Conservation (phyloP, 805 yeast species). For the baker's yeast (Saccharomyces cerevisiae) region DNA sequence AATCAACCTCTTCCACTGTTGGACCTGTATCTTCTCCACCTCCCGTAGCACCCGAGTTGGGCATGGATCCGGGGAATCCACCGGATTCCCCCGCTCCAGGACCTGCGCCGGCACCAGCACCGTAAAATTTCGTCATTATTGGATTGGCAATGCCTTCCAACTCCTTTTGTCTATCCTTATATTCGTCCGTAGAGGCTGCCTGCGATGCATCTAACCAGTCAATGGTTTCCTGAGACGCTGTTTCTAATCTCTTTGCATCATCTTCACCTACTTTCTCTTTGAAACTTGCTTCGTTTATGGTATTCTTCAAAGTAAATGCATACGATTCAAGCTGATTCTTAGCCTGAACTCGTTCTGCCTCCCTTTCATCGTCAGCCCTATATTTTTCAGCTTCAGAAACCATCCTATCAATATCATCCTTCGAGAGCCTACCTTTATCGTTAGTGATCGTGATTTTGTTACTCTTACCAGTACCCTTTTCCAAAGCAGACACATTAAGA, state of each 20-base stretch:
- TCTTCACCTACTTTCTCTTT: conserved; percentile 66
- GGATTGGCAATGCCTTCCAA: conserved; percentile 91
- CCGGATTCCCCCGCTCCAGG: conserved; percentile 51
- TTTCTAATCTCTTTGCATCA: conserved; percentile 57
- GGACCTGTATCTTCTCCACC: conserved; percentile 43
- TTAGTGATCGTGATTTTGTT: conserved; percentile 94
- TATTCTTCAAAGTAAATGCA: conserved; percentile 83
- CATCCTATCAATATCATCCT: conserved; percentile 96
- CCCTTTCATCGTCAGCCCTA: conserved; percentile 92
- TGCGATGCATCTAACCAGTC: conserved; percentile 88
- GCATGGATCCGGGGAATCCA: conserved; percentile 41
- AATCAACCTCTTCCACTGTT: conserved; percentile 76
- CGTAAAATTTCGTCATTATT: conserved; percentile 92
- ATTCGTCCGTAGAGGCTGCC: conserved; percentile 87
- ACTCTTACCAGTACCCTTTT: conserved; percentile 96
- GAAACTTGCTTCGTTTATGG: conserved; percentile 62
- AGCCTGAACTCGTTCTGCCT: conserved; percentile 81
- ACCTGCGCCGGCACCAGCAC: conserved; percentile 77
- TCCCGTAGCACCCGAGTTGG: conserved; percentile 39
- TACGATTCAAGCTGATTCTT: conserved; percentile 92
- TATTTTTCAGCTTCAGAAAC: conserved; percentile 93
- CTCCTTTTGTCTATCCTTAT: conserved; percentile 85
- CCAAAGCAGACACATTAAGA: conserved; percentile 88
- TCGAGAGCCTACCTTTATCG: conserved; percentile 95
- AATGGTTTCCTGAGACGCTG: conserved; percentile 75